phyloP scores from a whole-genome alignment of 768 basidiomycete genomes.

The Tulasnella sp. region DNA sequence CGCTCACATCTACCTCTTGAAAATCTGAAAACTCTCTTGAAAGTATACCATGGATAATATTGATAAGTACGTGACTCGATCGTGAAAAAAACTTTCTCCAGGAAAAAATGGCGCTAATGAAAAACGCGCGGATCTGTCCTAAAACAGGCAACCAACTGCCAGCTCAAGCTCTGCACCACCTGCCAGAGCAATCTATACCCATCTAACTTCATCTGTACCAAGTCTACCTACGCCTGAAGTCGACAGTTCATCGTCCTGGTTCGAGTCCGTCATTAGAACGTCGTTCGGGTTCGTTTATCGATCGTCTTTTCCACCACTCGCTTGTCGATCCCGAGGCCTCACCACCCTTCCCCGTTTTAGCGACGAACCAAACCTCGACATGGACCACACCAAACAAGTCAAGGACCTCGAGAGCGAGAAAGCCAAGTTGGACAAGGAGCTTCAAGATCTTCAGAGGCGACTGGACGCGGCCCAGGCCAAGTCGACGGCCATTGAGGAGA shows the following conservation, averaged over 20 bases:
- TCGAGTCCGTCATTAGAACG: neutral
- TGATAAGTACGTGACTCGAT: neutral
- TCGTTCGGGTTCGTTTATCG: neutral
- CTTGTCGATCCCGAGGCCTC: neutral
- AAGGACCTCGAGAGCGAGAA: neutral
- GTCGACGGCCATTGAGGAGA: neutral
- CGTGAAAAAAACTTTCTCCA: neutral
- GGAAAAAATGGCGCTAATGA: neutral
- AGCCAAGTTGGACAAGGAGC: neutral
- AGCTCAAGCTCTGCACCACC: neutral
- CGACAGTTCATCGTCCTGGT: neutral
- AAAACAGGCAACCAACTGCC: neutral
- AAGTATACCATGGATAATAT: neutral
- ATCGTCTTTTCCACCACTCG: neutral
- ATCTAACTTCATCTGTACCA: neutral
- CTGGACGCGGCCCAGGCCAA: neutral
- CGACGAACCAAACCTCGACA: neutral
- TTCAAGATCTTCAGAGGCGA: neutral
- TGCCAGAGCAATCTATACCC: neutral
- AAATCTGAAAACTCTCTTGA: neutral
- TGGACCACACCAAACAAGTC: neutral
- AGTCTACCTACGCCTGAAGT: neutral
- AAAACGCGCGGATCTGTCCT: neutral
- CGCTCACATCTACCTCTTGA: neutral
- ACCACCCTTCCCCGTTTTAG: neutral